Percentiles rank a stretch among this genome's conserved stretches.
Evolutionary conservation across 805 yeast genomes (phyloP).

Genomic region (Nakazawaea populi): DNA sequence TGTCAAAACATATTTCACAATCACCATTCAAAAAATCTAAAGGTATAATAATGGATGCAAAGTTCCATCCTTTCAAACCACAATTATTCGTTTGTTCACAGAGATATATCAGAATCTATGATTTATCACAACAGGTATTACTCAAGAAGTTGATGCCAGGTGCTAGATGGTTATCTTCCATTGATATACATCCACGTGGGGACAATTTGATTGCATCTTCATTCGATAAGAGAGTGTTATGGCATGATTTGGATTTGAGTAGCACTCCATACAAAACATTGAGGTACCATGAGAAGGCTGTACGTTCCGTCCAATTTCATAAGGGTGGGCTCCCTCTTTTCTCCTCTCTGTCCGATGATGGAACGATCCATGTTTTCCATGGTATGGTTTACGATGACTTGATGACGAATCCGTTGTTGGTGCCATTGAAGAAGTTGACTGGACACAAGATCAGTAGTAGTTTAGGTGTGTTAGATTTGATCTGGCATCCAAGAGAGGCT

Average conservation of each 20-base stretch:
- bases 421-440: slow-evolving; percentile 87
- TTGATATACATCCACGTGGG: slow-evolving; percentile 87
- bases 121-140: slow-evolving; percentile 78
- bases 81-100: slow-evolving; percentile 92
- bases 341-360: slow-evolving; percentile 95
- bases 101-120: slow-evolving; percentile 86
- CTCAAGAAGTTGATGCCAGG: slow-evolving; percentile 89
- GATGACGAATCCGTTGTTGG: slow-evolving; percentile 92
- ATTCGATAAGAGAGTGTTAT: slow-evolving; percentile 88
- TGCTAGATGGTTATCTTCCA: slow-evolving; percentile 87
- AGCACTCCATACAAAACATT: slow-evolving; percentile 91
- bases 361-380: slow-evolving; percentile 88
- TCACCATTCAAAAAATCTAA: slow-evolving; percentile 91
- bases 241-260: slow-evolving; percentile 94
- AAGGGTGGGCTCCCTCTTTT: slow-evolving; percentile 81
- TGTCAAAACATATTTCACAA: slow-evolving; percentile 91
- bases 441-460: slow-evolving; percentile 81
- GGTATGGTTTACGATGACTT: slow-evolving; percentile 93
- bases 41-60: slow-evolving; percentile 93
- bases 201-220: slow-evolving; percentile 91
- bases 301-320: slow-evolving; percentile 83
- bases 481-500: slow-evolving; percentile 98
- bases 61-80: slow-evolving; percentile 95
- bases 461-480: slow-evolving; percentile 80
- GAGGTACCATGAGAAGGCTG: slow-evolving; percentile 93